These are phyloP conservation scores for Thelephora aurantiotincta DNA, from an alignment of 768 basidiomycete genomes.

Conservation along the genomic window DNA sequence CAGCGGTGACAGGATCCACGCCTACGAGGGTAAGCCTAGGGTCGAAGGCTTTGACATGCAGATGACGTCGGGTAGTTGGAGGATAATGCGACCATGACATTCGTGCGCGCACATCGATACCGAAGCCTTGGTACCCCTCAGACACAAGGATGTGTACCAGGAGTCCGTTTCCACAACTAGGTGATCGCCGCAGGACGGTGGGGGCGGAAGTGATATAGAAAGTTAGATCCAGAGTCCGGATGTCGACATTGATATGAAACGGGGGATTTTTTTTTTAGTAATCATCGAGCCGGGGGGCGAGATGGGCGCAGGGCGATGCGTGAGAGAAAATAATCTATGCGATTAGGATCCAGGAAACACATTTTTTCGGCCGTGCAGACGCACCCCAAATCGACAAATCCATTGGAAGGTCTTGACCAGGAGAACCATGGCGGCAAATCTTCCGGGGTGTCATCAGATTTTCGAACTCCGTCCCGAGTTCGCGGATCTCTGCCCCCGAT, in stretches of 20 bases:
- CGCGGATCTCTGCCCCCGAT: constrained; percentile 11
- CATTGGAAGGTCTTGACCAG: not conserved
- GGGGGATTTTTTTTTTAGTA: too few relatives aligned
- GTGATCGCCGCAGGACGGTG: too few relatives aligned
- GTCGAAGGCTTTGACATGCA: constrained; percentile 62
- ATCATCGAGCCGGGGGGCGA: too few relatives aligned
- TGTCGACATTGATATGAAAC: too few relatives aligned
- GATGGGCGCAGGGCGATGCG: too few relatives aligned
- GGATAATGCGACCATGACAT: constrained; percentile 79
- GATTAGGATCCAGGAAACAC: too few relatives aligned
- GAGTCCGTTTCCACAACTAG: constrained; percentile 84
- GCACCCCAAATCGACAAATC: not conserved
- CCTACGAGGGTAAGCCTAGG: constrained; percentile 23
- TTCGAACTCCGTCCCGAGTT: not conserved
- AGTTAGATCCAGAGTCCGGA: too few relatives aligned
- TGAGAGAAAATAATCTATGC: too few relatives aligned
- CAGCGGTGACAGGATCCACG: constrained; percentile 13
- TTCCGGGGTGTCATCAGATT: not conserved
- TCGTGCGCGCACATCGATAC: constrained; percentile 77
- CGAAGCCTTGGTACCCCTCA: constrained; percentile 77
- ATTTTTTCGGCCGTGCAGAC: too few relatives aligned
- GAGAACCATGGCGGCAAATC: not conserved
- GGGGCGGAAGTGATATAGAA: too few relatives aligned
- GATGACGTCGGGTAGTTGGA: constrained; percentile 35
- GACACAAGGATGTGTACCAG: constrained; percentile 74